Evolutionary conservation across 306 rosid species (phyloP).

Genomic region (Argentina anserina): DNA sequence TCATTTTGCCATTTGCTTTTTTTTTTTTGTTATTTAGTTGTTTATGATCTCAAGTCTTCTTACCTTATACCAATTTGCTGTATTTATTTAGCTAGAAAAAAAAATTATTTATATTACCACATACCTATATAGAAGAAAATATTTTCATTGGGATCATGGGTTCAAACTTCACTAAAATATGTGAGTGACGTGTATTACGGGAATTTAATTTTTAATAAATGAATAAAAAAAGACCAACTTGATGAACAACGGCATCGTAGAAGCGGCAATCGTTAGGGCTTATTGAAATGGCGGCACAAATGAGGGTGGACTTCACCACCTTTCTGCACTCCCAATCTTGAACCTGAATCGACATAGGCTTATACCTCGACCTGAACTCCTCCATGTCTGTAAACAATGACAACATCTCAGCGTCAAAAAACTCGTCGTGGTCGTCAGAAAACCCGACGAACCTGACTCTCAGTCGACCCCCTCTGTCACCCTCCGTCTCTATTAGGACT

Average conservation of each 20-base stretch:
- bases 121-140: too few relatives aligned
- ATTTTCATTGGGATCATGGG: too few relatives aligned
- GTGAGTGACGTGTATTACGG: too few relatives aligned
- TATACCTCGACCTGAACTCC: constrained; percentile 31
- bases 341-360: constrained; percentile 35
- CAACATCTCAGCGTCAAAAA: constrained; percentile 5
- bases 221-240: constrained; percentile 23
- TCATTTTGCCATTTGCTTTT: too few relatives aligned
- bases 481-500: constrained; percentile 16
- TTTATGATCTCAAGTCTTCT: too few relatives aligned
- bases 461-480: constrained; percentile 14
- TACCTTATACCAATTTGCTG: too few relatives aligned
- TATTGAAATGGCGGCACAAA: constrained; percentile 35
- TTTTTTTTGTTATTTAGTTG: too few relatives aligned
- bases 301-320: constrained; percentile 14
- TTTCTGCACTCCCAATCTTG: constrained; percentile 41
- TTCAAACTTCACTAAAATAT: too few relatives aligned
- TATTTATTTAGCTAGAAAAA: too few relatives aligned
- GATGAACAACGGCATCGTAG: constrained; percentile 41
- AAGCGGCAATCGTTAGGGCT: constrained; percentile 36
- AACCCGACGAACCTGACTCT: constrained; percentile 30
- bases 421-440: constrained; percentile 11
- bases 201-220: too few relatives aligned
- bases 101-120: too few relatives aligned
- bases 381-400: constrained; percentile 20